A percentile compares a stretch with the other conserved stretches of the same genome.
Conservation (phyloP, 768 basidiomycete genomes). For the Inosperma sp. region DNA sequence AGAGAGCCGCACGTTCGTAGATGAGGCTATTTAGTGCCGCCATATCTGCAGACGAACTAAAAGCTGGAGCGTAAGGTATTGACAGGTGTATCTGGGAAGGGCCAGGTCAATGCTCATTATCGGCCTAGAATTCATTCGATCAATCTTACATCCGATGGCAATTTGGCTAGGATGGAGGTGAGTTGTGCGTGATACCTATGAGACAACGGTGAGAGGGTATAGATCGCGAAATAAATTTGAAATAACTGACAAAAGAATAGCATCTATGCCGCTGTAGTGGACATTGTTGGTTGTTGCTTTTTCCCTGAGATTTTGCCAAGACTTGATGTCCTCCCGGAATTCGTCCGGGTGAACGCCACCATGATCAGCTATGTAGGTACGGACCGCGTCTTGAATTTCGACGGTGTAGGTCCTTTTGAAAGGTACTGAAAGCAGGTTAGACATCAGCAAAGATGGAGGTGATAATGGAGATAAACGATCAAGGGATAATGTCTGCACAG, state of each 20-base stretch:
- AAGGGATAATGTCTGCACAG: not conserved
- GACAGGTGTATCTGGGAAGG: conserved; percentile 57
- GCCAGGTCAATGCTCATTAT: not conserved
- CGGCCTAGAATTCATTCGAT: not conserved
- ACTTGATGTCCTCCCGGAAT: conserved; percentile 70
- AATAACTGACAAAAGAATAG: conserved; percentile 52
- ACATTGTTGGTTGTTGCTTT: conserved; percentile 46
- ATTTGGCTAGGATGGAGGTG: conserved; percentile 73
- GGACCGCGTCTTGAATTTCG: conserved; percentile 50
- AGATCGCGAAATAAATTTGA: not conserved
- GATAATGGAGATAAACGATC: not conserved
- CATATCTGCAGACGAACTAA: conserved; percentile 52
- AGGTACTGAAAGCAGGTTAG: conserved; percentile 72
- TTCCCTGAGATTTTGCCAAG: conserved; percentile 64
- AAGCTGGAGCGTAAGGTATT: conserved; percentile 70
- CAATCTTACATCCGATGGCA: conserved; percentile 69
- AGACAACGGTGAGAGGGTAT: conserved; percentile 10
- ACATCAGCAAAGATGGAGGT: conserved; percentile 41
- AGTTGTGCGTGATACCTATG: conserved; percentile 92
- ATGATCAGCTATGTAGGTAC: conserved; percentile 64
- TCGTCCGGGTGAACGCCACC: conserved; percentile 78
- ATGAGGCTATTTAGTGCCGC: conserved; percentile 66
- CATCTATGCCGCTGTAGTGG: conserved; percentile 52
- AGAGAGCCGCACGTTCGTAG: conserved; percentile 72
- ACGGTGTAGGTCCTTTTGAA: conserved; percentile 65